Evolutionary conservation across 2,329 filamentous ascomycete genomes (phyloP).

Genomic region (Pseudocercospora crystallina): DNA sequence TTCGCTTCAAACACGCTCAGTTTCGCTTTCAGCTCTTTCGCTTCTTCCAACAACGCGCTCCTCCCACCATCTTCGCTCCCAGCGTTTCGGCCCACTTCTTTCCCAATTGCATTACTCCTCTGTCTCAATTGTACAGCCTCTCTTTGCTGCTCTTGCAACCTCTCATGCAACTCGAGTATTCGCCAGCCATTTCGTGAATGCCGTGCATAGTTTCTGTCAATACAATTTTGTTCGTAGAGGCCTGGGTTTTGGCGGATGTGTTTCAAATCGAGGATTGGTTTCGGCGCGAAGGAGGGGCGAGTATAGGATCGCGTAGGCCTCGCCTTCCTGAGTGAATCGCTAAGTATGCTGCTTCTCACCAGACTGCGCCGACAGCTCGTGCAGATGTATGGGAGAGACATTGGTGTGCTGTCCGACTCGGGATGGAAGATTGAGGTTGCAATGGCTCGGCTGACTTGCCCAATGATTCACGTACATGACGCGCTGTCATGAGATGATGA

Average conservation of each 20-base stretch:
- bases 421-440: conserved; percentile 2
- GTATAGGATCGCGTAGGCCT: too few species aligned
- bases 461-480: neutral
- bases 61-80: conserved; percentile 33
- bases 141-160: conserved; percentile 53
- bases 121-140: conserved; percentile 63
- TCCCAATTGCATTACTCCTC: conserved; percentile 64
- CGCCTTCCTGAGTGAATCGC: too few species aligned
- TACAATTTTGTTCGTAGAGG: conserved; percentile 78
- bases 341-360: neutral
- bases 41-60: conserved; percentile 60
- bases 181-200: conserved; percentile 53
- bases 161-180: conserved; percentile 53
- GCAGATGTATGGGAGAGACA: conserved; percentile 19
- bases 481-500: conserved; percentile 4
- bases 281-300: conserved; percentile 72
- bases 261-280: conserved; percentile 77
- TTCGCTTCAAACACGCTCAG: conserved; percentile 61
- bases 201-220: conserved; percentile 75
- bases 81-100: conserved; percentile 45
- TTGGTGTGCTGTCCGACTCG: conserved; percentile 1
- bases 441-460: conserved; percentile 5
- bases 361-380: conserved; percentile 14
- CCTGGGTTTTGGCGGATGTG: conserved; percentile 84
- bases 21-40: conserved; percentile 62